Conservation (phyloP, 2,329 filamentous ascomycete species). For the Onygenales sp. region DNA sequence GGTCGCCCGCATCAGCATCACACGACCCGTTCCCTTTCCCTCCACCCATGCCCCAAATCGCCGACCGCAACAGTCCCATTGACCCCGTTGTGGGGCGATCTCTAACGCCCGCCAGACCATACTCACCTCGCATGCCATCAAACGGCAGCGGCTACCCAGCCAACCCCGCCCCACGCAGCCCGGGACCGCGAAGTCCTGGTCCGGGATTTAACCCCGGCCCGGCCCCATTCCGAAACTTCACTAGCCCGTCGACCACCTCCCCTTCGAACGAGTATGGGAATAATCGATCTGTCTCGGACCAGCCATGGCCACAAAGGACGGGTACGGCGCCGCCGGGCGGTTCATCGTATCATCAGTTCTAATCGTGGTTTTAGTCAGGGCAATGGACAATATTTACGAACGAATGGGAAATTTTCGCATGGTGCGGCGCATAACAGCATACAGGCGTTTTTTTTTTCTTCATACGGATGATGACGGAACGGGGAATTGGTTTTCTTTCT, state of each 20-base stretch:
- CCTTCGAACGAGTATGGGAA: slow-evolving; percentile 16
- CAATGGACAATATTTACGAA: too few species aligned
- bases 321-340: slow-evolving; percentile 14
- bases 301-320: slow-evolving; percentile 10
- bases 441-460: neutral
- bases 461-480: neutral
- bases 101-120: slow-evolving; percentile 9
- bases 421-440: neutral
- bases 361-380: neutral
- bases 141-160: slow-evolving; percentile 7
- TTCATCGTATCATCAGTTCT: neutral
- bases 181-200: slow-evolving; percentile 3
- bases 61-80: slow-evolving; percentile 10
- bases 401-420: too few species aligned
- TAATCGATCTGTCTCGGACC: slow-evolving; percentile 11
- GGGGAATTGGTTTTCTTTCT: neutral
- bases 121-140: slow-evolving; percentile 4
- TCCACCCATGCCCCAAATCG: slow-evolving; percentile 7
- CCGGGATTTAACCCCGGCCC: slow-evolving; percentile 3
- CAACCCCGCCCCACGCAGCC: neutral
- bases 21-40: slow-evolving; percentile 15
- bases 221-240: slow-evolving; percentile 13
- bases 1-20: slow-evolving; percentile 14
- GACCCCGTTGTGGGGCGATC: slow-evolving; percentile 11
- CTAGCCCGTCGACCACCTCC: slow-evolving; percentile 14